A percentile compares a stretch with the other conserved stretches of the same genome.
These are phyloP conservation scores for Talaromyces sp. DNA, from an alignment of 2,329 filamentous ascomycete genomes.

Conservation along the genomic window DNA sequence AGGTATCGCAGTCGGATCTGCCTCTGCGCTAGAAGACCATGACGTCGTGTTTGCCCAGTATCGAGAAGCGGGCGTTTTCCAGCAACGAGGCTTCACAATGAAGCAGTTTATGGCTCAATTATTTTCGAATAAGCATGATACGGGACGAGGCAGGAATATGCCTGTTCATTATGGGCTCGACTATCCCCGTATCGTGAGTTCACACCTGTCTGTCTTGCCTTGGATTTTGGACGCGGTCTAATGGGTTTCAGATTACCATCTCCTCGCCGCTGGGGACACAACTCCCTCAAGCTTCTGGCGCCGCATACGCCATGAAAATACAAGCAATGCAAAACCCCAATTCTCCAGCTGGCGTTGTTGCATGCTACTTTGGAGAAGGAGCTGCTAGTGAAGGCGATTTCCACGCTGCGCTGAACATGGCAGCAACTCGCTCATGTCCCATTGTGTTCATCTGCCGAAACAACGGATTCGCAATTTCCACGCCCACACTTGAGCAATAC, in stretches of 20 bases:
- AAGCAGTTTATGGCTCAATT: constrained; percentile 93
- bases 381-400: constrained; percentile 90
- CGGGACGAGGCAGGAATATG: constrained; percentile 86
- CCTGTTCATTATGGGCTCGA: constrained; percentile 90
- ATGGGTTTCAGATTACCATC: constrained; percentile 66
- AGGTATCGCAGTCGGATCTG: constrained; percentile 84
- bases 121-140: constrained; percentile 80
- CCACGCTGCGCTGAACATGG: constrained; percentile 85
- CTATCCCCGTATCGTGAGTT: constrained; percentile 73
- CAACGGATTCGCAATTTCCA: constrained; percentile 88
- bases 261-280: constrained; percentile 83
- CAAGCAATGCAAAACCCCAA: constrained; percentile 70
- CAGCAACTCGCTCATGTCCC: constrained; percentile 80
- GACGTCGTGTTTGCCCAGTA: constrained; percentile 96
- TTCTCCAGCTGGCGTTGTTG: constrained; percentile 64
- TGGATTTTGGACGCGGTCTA: neutral
- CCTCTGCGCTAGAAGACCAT: constrained; percentile 73
- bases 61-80: constrained; percentile 85
- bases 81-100: constrained; percentile 80
- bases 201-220: too few relatives aligned
- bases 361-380: constrained; percentile 86
- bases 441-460: constrained; percentile 89
- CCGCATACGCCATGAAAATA: constrained; percentile 82
- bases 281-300: constrained; percentile 81
- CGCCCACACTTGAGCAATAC: constrained; percentile 85